Percentiles rank a stretch among this genome's conserved stretches.
phyloP scores from a whole-genome alignment of 176 grass and related monocot species.

The Pharus latifolius region DNA sequence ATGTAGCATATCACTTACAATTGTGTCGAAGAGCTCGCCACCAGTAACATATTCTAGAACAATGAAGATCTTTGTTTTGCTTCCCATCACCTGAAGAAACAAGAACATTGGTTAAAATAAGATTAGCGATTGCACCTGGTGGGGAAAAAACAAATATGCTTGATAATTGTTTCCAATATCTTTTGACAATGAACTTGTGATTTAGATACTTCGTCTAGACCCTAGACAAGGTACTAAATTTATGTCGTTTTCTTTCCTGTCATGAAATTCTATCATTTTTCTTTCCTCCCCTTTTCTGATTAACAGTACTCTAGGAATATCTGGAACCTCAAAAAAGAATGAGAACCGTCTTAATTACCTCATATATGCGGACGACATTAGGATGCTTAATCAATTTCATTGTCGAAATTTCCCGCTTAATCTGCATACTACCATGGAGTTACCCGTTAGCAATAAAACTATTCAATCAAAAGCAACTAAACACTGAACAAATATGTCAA shows the following conservation, averaged over 20 bases:
- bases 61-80: conserved; percentile 91
- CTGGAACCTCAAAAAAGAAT: neutral
- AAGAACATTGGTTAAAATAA: neutral
- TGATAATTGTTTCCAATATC: neutral
- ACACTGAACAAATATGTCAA: conserved; percentile 3
- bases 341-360: conserved; percentile 27
- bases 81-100: conserved; percentile 83
- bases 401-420: conserved; percentile 89
- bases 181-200: neutral
- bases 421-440: conserved; percentile 41
- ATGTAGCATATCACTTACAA: conserved; percentile 49
- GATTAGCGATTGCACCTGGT: neutral
- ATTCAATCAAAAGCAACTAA: neutral
- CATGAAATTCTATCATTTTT: too few relatives aligned
- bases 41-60: conserved; percentile 81
- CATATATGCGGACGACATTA: conserved; percentile 79
- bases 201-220: neutral
- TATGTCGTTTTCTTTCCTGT: too few relatives aligned
- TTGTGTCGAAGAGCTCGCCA: conserved; percentile 88
- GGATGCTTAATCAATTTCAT: conserved; percentile 99
- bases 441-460: neutral
- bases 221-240: neutral
- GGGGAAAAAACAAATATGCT: neutral
- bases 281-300: neutral
- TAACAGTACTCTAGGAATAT: neutral